Conservation (phyloP, 441 rosid genomes). For the Hura crepitans region DNA sequence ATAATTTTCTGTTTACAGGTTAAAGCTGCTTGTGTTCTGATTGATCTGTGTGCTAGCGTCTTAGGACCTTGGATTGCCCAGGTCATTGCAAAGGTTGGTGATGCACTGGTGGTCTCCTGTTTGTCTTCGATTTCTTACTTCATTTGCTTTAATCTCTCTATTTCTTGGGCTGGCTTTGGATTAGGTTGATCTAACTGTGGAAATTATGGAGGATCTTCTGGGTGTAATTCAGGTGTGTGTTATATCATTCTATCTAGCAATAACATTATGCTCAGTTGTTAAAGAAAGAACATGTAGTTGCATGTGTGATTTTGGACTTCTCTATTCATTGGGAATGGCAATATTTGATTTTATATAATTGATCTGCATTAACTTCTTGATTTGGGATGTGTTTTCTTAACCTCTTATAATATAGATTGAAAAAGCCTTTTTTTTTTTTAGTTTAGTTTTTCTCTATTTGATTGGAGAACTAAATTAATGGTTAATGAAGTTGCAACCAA, state of each 20-base stretch:
- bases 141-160: conserved; percentile 6
- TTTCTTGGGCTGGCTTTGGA: conserved; percentile 26
- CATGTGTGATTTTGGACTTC: conserved; percentile 7
- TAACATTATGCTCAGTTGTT: conserved; percentile 13
- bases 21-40: conserved; percentile 78
- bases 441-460: too few relatives aligned
- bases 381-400: neutral
- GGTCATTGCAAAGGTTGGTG: conserved; percentile 71
- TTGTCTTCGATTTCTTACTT: conserved; percentile 14
- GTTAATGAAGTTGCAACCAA: neutral
- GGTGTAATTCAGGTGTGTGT: conserved; percentile 64
- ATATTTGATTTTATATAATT: neutral
- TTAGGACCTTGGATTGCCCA: conserved; percentile 74
- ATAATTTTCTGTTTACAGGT: conserved; percentile 47
- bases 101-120: conserved; percentile 15
- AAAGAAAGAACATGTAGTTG: neutral
- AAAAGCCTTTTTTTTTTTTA: neutral
- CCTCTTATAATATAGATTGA: neutral
- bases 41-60: conserved; percentile 72
- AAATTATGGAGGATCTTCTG: conserved; percentile 77
- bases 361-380: neutral
- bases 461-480: too few relatives aligned
- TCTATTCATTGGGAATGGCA: neutral
- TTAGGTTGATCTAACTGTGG: conserved; percentile 71
- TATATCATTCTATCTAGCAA: neutral